Evolutionary conservation across 2,329 filamentous ascomycete genomes (phyloP).

Genomic region (Colletotrichum caudatum): DNA sequence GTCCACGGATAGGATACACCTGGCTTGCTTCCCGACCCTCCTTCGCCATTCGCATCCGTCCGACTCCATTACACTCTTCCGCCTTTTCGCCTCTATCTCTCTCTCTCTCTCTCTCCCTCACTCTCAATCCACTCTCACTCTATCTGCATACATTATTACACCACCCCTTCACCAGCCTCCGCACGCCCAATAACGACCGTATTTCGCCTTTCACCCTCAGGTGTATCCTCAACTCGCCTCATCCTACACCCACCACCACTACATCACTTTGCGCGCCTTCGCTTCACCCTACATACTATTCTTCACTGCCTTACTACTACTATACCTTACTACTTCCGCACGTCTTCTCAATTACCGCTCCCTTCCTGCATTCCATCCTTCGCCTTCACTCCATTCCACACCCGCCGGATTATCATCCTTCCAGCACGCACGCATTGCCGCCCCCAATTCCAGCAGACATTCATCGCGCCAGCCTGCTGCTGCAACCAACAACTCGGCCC

Average conservation of each 20-base stretch:
- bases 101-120: no score
- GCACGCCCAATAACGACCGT: background rate
- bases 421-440: slow-evolving; percentile 24
- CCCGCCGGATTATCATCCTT: slow-evolving; percentile 16
- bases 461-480: slow-evolving; percentile 6
- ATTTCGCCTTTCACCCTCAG: background rate
- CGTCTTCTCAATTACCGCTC: slow-evolving; percentile 20
- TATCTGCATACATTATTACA: slow-evolving; percentile 3
- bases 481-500: background rate
- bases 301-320: slow-evolving; percentile 17
- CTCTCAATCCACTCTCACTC: slow-evolving; percentile 15
- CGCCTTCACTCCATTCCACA: slow-evolving; percentile 15
- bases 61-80: background rate
- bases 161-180: background rate
- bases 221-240: slow-evolving; percentile 6
- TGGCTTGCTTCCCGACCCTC: slow-evolving; percentile 12
- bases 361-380: slow-evolving; percentile 36
- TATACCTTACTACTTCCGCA: slow-evolving; percentile 16
- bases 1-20: slow-evolving; percentile 13
- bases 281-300: slow-evolving; percentile 39
- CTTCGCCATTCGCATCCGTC: slow-evolving; percentile 8
- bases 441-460: slow-evolving; percentile 23
- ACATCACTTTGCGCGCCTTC: slow-evolving; percentile 34
- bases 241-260: background rate
- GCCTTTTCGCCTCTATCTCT: slow-evolving; percentile 13